These are phyloP conservation scores for Dictyostelium purpureum DNA, from an alignment of 78 protist genomes.

Conservation along the genomic window DNA sequence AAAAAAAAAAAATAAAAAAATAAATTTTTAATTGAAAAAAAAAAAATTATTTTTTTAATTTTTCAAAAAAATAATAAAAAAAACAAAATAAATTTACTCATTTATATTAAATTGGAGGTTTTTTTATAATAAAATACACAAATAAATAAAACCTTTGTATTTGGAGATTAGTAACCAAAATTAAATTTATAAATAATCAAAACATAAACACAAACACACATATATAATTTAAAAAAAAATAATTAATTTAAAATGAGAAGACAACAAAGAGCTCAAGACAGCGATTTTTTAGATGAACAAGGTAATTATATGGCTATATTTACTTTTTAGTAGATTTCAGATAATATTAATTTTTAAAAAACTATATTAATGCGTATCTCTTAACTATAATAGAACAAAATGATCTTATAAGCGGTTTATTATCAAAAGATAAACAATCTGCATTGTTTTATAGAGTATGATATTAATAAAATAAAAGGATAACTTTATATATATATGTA, in stretches of 20 bases:
- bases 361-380: background rate
- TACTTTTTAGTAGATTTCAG: background rate
- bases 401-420: slow-evolving; percentile 5
- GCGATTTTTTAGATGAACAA: slow-evolving; percentile 47
- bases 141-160: background rate
- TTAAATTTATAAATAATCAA: too few species aligned
- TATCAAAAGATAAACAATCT: slow-evolving; percentile 24
- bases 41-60: background rate
- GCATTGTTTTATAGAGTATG: slow-evolving; percentile 47
- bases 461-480: background rate
- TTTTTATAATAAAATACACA: background rate
- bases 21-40: background rate
- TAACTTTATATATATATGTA: background rate
- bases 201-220: background rate
- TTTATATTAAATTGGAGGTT: too few species aligned
- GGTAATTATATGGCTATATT: background rate
- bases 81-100: background rate
- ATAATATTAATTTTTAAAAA: too few species aligned
- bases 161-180: background rate
- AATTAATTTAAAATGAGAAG: slow-evolving; percentile 47
- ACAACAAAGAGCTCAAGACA: slow-evolving; percentile 7
- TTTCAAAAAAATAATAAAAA: background rate
- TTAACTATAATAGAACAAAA: slow-evolving; percentile 39
- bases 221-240: background rate
- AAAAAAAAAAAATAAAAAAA: too few species aligned